Evolutionary conservation across 225 moss, liverwort and hornwort genomes (phyloP), one percentile per base, ranked within the genome.

Genomic region (Lunularia cruciata): DNA sequence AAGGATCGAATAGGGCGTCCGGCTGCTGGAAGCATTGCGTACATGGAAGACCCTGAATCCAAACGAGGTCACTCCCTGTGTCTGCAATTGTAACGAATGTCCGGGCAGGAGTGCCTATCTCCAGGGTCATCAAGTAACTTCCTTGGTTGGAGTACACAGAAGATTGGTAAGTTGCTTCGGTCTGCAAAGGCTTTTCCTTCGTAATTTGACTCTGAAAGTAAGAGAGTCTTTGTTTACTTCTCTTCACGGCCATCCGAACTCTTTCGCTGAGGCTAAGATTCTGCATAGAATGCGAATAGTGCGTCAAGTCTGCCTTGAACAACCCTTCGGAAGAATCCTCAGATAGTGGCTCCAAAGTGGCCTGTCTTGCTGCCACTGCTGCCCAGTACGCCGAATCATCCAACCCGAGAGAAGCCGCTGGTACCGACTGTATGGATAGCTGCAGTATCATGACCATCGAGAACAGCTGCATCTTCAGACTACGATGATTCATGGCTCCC

Each of bases 111-210:
- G 77, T 81, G 51, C 81, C 81, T 0, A 81, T 13, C 31, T 35
- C 8, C 14, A 81, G 0, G 30, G 57, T 31, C 73, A 81, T 60
- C 11, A 77, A 7, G 48, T 81, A 81, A 43, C 77, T 72, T 23
- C 81, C 81, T 58, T 77, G 55, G 52, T 70, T 74, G 1, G 81
- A 77, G 55, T 47, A 66, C 43, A 49, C 51, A 15, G 77, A 36
- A 0, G 36, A 34, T 1, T 20, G 1, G 70, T 36, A 66, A 0
- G 73, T 43, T 0, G 73, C 71, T 52, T 74, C 65, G 25, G 69
- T 64, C 10, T 20, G 34, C 28, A 20, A 33, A 25, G 6, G 10
- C 4, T 10, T 3, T 7, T 37, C 13, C 26, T 49, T 23, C 18
- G 55, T 9, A 31, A 71, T 77, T 56, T 42, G 38, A 1, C 14